Conservation (phyloP, 208 protist species). For the Strigomonas culicis region DNA sequence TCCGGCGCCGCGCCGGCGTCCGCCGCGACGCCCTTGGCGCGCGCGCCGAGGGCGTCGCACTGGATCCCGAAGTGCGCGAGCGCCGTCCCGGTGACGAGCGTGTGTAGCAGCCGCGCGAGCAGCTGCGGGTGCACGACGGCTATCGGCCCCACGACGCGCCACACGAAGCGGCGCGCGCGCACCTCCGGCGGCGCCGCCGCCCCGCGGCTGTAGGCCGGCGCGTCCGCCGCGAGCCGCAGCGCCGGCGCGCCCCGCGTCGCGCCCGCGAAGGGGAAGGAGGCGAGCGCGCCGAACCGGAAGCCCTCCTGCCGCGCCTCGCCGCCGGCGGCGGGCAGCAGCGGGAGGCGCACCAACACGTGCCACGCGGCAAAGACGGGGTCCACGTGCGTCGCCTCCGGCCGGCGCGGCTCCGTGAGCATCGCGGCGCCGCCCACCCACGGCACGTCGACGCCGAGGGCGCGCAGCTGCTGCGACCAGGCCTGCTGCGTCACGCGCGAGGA, state of each 20-base stretch:
- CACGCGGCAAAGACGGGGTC: slow-evolving; percentile 54
- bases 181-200: neutral
- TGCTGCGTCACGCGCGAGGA: slow-evolving; percentile 67
- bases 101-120: slow-evolving; percentile 25
- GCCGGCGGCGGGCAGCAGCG: slow-evolving; percentile 19
- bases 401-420: slow-evolving; percentile 35
- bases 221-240: neutral
- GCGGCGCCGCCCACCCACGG: slow-evolving; percentile 59
- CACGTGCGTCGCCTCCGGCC: slow-evolving; percentile 19
- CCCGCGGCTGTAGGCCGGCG: neutral
- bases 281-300: neutral
- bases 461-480: slow-evolving; percentile 25
- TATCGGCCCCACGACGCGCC: neutral
- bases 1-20: neutral
- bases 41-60: slow-evolving; percentile 17
- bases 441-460: slow-evolving; percentile 21
- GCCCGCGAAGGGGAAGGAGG: slow-evolving; percentile 5
- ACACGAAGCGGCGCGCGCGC: neutral
- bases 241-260: neutral
- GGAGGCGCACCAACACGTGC: slow-evolving; percentile 47
- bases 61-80: slow-evolving; percentile 25
- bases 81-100: slow-evolving; percentile 29
- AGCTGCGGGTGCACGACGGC: slow-evolving; percentile 34
- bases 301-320: slow-evolving; percentile 7
- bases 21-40: neutral